phyloP scores from a whole-genome alignment of 2,329 filamentous ascomycete species.

The Torrubiellomyces zombiae region DNA sequence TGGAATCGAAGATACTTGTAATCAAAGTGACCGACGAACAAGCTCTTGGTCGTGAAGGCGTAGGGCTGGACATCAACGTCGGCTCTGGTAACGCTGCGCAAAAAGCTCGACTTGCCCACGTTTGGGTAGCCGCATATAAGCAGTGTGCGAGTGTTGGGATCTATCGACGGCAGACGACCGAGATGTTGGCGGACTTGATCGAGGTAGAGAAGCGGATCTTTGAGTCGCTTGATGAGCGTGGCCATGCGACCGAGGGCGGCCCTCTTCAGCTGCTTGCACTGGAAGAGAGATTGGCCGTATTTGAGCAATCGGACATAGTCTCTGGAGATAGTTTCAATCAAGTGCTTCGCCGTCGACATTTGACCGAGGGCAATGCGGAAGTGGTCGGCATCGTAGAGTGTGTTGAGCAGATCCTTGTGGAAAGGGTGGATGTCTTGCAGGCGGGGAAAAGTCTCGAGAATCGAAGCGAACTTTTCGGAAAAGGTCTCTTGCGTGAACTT shows the following conservation, averaged over 20 bases:
- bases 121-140: constrained; percentile 97
- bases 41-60: constrained; percentile 92
- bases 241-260: constrained; percentile 96
- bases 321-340: constrained; percentile 89
- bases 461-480: constrained; percentile 77
- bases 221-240: constrained; percentile 84
- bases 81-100: constrained; percentile 79
- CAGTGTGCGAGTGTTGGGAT: constrained; percentile 90
- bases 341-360: constrained; percentile 84
- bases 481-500: constrained; percentile 98
- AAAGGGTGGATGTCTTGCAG: constrained; percentile 92
- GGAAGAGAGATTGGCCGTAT: constrained; percentile 92
- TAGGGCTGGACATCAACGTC: constrained; percentile 97
- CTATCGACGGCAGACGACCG: constrained; percentile 93
- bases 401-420: constrained; percentile 72
- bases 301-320: constrained; percentile 87
- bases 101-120: constrained; percentile 90
- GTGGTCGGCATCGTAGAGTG: constrained; percentile 94
- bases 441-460: constrained; percentile 84
- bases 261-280: constrained; percentile 97
- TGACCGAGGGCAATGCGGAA: constrained; percentile 95
- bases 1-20: constrained; percentile 53
- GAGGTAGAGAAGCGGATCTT: constrained; percentile 86
- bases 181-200: constrained; percentile 88
- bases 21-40: constrained; percentile 96